Evolutionary conservation across 441 rosid species (phyloP).

Genomic region (Corymbia citriodora): DNA sequence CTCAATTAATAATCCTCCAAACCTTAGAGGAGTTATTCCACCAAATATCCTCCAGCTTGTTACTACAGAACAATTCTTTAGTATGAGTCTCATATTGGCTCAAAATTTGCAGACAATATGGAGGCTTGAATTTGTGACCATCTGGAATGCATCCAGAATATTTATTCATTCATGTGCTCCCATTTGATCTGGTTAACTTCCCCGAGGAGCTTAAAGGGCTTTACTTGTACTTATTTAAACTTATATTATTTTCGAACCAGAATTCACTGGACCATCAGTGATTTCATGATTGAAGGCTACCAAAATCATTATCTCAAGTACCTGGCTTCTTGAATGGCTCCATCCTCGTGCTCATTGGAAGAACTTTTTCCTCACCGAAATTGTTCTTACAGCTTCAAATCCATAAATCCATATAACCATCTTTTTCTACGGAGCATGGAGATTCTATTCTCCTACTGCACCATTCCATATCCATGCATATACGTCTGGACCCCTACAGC

Average conservation of each 20-base stretch:
- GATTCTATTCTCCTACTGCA: background rate
- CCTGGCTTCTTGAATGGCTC: background rate
- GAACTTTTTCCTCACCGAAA: background rate
- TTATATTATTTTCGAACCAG: background rate
- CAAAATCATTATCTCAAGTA: background rate
- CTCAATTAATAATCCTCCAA: background rate
- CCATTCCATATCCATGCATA: background rate
- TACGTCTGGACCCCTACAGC: background rate
- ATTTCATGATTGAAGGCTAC: background rate
- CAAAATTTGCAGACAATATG: background rate
- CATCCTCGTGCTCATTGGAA: background rate
- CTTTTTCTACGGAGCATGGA: background rate
- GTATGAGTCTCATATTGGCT: background rate
- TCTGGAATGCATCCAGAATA: background rate
- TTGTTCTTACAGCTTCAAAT: background rate
- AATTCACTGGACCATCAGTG: background rate
- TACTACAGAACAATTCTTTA: background rate
- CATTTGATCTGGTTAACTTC: background rate
- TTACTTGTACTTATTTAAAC: background rate
- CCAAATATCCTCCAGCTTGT: background rate
- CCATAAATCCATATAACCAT: background rate
- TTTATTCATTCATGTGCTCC: background rate
- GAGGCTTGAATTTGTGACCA: background rate
- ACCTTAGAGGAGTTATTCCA: background rate
- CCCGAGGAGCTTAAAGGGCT: background rate